Conservation (phyloP, 1,139 yeast species). For the Suhomyces wounanorum region DNA sequence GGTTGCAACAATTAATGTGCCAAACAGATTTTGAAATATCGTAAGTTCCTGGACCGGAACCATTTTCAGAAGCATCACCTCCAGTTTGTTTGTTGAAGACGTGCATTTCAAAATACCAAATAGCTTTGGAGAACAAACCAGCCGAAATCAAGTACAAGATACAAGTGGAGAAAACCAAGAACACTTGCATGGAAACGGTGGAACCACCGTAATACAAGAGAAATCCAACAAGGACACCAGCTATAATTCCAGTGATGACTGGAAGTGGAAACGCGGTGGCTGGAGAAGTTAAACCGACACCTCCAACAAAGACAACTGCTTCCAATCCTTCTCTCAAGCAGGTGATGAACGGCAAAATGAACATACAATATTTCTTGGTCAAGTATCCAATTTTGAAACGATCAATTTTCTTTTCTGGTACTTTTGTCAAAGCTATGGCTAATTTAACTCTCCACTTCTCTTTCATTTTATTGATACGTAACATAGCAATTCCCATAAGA, state of each 20-base stretch:
- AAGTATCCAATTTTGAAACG: slow-evolving; percentile 25
- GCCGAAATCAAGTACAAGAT: slow-evolving; percentile 48
- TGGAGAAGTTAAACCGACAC: slow-evolving; percentile 47
- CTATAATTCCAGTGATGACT: slow-evolving; percentile 36
- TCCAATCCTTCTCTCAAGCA: slow-evolving; percentile 51
- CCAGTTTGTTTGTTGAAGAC: slow-evolving; percentile 52
- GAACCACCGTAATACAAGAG: slow-evolving; percentile 46
- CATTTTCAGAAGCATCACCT: slow-evolving; percentile 85
- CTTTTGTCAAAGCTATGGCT: slow-evolving; percentile 37
- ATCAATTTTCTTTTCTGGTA: slow-evolving; percentile 17
- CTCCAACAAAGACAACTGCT: slow-evolving; percentile 51
- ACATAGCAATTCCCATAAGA: slow-evolving; percentile 31
- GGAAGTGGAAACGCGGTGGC: slow-evolving; percentile 43
- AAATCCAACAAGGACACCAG: slow-evolving; percentile 39
- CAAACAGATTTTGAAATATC: slow-evolving; percentile 78
- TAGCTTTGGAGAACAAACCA: slow-evolving; percentile 59
- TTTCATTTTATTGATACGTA: slow-evolving; percentile 42
- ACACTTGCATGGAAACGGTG: slow-evolving; percentile 43
- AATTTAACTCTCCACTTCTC: slow-evolving; percentile 52
- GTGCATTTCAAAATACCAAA: slow-evolving; percentile 84
- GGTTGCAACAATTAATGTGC: slow-evolving; percentile 98
- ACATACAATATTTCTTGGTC: slow-evolving; percentile 38
- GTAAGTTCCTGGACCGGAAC: slow-evolving; percentile 93
- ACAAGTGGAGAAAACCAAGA: slow-evolving; percentile 43
- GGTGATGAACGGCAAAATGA: slow-evolving; percentile 46